These are phyloP conservation scores for Russula dissimulans DNA, from an alignment of 768 basidiomycete genomes.

Conservation along the genomic window DNA sequence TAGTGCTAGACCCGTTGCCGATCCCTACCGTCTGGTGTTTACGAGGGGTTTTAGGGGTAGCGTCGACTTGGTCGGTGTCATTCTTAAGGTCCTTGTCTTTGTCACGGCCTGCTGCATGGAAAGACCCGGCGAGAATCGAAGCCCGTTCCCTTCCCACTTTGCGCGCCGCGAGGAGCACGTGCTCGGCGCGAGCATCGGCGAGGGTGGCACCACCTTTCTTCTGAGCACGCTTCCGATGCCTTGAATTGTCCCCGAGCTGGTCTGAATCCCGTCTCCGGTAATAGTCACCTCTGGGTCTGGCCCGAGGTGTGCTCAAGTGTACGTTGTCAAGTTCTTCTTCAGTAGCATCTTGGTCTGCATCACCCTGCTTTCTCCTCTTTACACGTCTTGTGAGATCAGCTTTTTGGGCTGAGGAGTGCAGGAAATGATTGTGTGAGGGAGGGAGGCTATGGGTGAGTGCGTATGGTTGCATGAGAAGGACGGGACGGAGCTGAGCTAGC, in stretches of 20 bases:
- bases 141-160: conserved; percentile 56
- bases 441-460: conserved; percentile 23
- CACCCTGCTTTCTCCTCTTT: conserved; percentile 23
- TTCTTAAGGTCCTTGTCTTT: conserved; percentile 27
- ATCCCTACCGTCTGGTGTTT: conserved; percentile 9
- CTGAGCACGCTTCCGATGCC: conserved; percentile 23
- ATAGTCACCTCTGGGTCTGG: conserved; percentile 18
- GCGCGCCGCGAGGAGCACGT: conserved; percentile 62
- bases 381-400: background rate
- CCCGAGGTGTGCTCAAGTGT: conserved; percentile 23
- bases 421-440: conserved; percentile 18
- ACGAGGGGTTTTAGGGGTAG: conserved; percentile 15
- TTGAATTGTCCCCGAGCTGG: conserved; percentile 11
- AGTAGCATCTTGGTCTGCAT: conserved; percentile 22
- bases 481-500: conserved; percentile 52
- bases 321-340: conserved; percentile 21
- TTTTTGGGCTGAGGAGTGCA: conserved; percentile 17
- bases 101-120: conserved; percentile 25
- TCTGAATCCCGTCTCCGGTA: conserved; percentile 19
- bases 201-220: conserved; percentile 29
- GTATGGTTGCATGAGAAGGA: conserved; percentile 55
- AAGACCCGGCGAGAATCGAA: conserved; percentile 42
- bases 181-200: conserved; percentile 63
- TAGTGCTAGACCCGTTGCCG: conserved; percentile 9
- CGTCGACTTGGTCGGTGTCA: conserved; percentile 24